phyloP scores from a whole-genome alignment of 2,329 filamentous ascomycete genomes.

The Monosporascus sp. region DNA sequence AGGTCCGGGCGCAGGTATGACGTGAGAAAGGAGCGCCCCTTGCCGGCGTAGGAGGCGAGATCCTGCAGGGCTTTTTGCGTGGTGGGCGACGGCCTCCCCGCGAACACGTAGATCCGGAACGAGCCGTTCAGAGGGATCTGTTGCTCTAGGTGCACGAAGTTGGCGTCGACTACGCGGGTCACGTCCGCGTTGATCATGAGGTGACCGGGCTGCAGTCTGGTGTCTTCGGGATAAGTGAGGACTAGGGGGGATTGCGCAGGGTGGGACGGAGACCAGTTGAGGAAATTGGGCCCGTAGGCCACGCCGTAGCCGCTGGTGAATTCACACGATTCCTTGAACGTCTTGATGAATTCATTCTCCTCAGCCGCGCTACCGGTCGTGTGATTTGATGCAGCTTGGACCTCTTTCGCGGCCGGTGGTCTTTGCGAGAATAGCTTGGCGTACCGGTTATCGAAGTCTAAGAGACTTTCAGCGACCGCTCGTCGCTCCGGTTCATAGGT shows the following conservation, averaged over 20 bases:
- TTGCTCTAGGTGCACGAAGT: conserved; percentile 85
- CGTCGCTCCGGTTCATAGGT: conserved; percentile 88
- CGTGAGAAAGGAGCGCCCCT: conserved; percentile 61
- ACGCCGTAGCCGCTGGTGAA: conserved; percentile 93
- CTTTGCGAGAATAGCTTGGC: conserved; percentile 83
- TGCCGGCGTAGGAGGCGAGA: conserved; percentile 50
- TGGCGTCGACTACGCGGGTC: conserved; percentile 81
- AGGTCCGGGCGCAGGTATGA: conserved; percentile 59
- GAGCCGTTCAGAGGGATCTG: conserved; percentile 84
- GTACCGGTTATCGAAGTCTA: conserved; percentile 85
- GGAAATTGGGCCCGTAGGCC: conserved; percentile 71
- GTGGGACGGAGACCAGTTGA: conserved; percentile 79
- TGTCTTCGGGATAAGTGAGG: conserved; percentile 51
- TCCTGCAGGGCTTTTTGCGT: conserved; percentile 58
- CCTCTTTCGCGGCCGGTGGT: conserved; percentile 66
- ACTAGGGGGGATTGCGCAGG: conserved; percentile 66
- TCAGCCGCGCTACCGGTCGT: conserved; percentile 28
- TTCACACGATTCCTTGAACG: conserved; percentile 86
- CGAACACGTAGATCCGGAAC: conserved; percentile 82
- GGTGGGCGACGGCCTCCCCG: conserved; percentile 59
- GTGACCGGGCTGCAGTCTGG: conserved; percentile 66
- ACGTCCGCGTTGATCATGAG: conserved; percentile 75
- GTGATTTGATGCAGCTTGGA: conserved; percentile 56
- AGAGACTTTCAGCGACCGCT: conserved; percentile 74
- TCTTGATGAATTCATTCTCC: conserved; percentile 79